A percentile compares a stretch with the other conserved stretches of the same genome.
phyloP scores from a whole-genome alignment of 2,329 filamentous ascomycete species.

The Triangularia verruculosa region DNA sequence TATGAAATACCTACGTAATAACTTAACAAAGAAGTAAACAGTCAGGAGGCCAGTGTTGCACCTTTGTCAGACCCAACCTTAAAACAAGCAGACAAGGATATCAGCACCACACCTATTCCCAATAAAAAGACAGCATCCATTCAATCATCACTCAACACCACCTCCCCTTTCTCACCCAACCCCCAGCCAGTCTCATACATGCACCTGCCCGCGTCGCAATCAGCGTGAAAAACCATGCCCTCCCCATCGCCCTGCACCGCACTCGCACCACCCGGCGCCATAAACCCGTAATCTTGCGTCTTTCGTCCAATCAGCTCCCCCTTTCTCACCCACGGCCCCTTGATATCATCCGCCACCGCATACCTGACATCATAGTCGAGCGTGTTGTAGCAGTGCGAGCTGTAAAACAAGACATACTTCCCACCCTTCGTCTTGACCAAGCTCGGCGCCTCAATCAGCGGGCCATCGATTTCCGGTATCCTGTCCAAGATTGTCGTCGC shows the following conservation, averaged over 20 bases:
- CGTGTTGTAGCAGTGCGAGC: conserved; percentile 55
- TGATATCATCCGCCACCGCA: conserved; percentile 44
- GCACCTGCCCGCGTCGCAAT: conserved; percentile 21
- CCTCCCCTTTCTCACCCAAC: neutral
- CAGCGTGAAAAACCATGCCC: conserved; percentile 20
- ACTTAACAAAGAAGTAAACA: neutral
- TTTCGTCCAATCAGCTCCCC: conserved; percentile 34
- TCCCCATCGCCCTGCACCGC: neutral
- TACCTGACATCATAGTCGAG: conserved; percentile 56
- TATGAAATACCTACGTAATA: neutral
- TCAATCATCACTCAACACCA: neutral
- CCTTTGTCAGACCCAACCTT: no score
- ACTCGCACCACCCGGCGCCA: conserved; percentile 39
- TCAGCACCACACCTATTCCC: neutral
- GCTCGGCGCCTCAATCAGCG: conserved; percentile 60
- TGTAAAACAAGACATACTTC: conserved; percentile 60
- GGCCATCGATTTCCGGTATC: conserved; percentile 41
- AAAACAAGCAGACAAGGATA: neutral
- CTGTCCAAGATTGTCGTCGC: conserved; percentile 47
- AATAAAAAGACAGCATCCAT: neutral
- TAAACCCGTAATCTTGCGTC: conserved; percentile 37
- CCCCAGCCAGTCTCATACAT: conserved; percentile 18
- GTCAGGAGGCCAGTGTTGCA: neutral
- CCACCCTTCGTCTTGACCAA: conserved; percentile 40
- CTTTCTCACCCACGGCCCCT: conserved; percentile 39